These are phyloP conservation scores for Colletotrichum sp. DNA, from an alignment of 2,329 filamentous ascomycete genomes.

Conservation along the genomic window DNA sequence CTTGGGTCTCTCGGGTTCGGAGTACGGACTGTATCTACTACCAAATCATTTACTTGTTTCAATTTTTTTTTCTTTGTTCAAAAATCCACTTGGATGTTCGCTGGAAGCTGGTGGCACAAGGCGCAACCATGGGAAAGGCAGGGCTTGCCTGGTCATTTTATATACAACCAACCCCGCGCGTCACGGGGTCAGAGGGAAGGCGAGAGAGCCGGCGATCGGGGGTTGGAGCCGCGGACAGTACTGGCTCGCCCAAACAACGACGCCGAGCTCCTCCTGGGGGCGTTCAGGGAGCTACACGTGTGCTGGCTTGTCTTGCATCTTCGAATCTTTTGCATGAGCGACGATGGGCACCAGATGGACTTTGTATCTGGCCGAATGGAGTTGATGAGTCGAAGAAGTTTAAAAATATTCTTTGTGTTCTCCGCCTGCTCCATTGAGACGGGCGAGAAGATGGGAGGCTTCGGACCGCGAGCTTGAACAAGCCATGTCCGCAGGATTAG, in stretches of 20 bases:
- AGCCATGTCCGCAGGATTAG: conserved; percentile 10
- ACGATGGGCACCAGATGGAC: conserved; percentile 13
- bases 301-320: conserved; percentile 15
- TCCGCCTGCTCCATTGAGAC: background rate
- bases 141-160: conserved; percentile 16
- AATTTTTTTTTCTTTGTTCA: background rate
- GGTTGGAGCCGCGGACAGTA: background rate
- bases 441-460: background rate
- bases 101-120: background rate
- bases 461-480: conserved; percentile 10
- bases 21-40: conserved; percentile 20
- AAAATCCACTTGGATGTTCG: conserved; percentile 5
- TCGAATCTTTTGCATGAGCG: conserved; percentile 24
- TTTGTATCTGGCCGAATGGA: conserved; percentile 17
- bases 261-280: conserved; percentile 1
- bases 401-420: background rate
- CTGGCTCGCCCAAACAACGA: background rate
- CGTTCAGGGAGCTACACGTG: conserved; percentile 21
- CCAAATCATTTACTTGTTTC: background rate
- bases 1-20: conserved; percentile 8
- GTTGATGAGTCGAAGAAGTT: conserved; percentile 16
- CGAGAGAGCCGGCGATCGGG: background rate
- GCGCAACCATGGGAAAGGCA: conserved; percentile 19
- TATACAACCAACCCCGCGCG: background rate
- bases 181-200: background rate